Conservation (phyloP, 495 filamentous ascomycete genomes). For the Cladorrhinum samala region DNA sequence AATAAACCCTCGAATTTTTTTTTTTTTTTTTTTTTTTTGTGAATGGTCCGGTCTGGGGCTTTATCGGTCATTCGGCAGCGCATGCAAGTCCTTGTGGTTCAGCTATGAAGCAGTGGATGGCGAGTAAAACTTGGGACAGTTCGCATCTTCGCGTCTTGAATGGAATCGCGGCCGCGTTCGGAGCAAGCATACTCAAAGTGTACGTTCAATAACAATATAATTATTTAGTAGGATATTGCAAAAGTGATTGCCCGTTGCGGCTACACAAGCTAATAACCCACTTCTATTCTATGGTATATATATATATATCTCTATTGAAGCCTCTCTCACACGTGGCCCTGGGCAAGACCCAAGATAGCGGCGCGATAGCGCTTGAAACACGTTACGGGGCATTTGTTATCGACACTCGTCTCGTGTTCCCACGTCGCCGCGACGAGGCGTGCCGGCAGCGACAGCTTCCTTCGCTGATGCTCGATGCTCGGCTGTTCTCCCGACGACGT, state of each 20-base stretch:
- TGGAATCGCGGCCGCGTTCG: no score
- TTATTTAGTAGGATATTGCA: no score
- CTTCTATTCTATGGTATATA: no score
- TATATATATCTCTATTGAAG: no score
- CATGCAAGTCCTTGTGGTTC: no score
- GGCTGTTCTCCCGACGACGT: conserved; percentile 4
- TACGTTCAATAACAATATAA: no score
- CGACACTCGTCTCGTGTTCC: conserved; percentile 4
- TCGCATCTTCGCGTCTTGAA: neutral
- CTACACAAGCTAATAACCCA: no score
- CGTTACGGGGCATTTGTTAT: conserved; percentile 4
- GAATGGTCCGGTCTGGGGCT: neutral
- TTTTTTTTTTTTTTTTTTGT: neutral
- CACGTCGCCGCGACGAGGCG: conserved; percentile 1
- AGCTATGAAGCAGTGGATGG: no score
- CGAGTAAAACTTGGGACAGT: no score
- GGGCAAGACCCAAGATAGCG: conserved; percentile 5
- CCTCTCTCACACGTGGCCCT: conserved; percentile 2
- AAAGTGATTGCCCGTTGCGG: no score
- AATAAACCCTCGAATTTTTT: neutral
- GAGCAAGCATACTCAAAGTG: no score
- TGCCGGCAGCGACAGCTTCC: conserved; percentile 4
- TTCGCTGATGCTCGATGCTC: neutral
- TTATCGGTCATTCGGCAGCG: neutral
- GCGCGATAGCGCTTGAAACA: conserved; percentile 5